Evolutionary conservation across 305 asterid species (phyloP).

Genomic region (Fraxinus paxiana): DNA sequence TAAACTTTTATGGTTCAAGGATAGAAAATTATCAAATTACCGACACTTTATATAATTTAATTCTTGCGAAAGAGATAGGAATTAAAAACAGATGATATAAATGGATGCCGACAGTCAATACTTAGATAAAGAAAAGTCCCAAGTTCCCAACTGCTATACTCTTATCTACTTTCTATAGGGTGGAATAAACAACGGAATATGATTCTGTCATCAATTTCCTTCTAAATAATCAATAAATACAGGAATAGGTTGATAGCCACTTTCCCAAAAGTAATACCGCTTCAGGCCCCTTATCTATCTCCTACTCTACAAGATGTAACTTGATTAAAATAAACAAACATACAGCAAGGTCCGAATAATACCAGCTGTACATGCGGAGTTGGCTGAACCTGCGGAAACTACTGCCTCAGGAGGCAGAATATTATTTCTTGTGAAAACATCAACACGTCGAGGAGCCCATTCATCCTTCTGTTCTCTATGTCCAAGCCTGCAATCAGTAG

Average conservation of each 20-base stretch:
- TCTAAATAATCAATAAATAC: neutral
- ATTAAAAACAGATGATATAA: neutral
- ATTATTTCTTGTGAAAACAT: conserved; percentile 77
- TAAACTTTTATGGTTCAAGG: neutral
- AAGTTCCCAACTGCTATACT: neutral
- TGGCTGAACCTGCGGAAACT: conserved; percentile 82
- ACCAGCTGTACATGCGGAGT: conserved; percentile 96
- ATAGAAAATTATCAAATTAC: neutral
- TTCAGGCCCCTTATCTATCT: neutral
- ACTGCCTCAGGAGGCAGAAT: conserved; percentile 72
- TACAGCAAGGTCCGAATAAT: conserved; percentile 17
- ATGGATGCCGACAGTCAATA: neutral
- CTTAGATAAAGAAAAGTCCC: neutral
- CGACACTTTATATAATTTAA: neutral
- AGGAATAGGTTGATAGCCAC: neutral
- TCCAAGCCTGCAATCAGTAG: conserved; percentile 67
- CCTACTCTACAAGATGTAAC: neutral
- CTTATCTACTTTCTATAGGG: neutral
- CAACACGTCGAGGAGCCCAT: conserved; percentile 77
- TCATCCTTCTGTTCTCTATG: conserved; percentile 98
- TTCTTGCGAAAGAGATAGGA: neutral
- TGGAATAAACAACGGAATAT: neutral
- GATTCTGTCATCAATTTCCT: neutral
- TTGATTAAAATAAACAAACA: neutral
- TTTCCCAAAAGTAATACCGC: neutral